Conservation (phyloP, 2,329 filamentous ascomycete genomes). For the Talaromyces rugulosus region DNA sequence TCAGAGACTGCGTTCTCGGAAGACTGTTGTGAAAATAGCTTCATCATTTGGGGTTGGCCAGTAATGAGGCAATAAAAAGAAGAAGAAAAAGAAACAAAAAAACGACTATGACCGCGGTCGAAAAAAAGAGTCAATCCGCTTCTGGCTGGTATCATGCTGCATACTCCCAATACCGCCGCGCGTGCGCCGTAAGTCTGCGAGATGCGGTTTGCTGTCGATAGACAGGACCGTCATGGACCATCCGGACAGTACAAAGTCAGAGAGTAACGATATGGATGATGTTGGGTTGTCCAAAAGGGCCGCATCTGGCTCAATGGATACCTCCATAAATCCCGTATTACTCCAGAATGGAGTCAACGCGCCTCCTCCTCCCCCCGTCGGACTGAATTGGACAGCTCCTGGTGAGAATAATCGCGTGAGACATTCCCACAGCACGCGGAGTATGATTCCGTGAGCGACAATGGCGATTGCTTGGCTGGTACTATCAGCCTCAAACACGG, state of each 20-base stretch:
- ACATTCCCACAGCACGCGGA: constrained; percentile 63
- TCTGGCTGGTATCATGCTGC: constrained; percentile 69
- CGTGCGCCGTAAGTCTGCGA: constrained; percentile 71
- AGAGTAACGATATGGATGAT: not conserved
- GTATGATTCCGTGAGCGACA: constrained; percentile 79
- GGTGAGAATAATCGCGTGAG: constrained; percentile 55
- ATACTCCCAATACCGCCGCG: constrained; percentile 77
- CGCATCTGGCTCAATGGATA: constrained; percentile 29
- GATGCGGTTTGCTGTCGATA: constrained; percentile 68
- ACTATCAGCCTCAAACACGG: constrained; percentile 37
- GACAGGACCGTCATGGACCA: constrained; percentile 52
- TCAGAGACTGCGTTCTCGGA: constrained; percentile 53
- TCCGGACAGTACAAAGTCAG: constrained; percentile 19
- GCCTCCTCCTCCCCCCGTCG: constrained; percentile 22
- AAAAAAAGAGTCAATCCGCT: constrained; percentile 74
- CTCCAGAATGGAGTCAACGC: constrained; percentile 57
- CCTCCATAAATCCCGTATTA: constrained; percentile 61
- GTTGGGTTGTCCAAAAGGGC: not conserved
- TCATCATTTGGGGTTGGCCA: constrained; percentile 44
- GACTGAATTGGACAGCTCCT: constrained; percentile 41
- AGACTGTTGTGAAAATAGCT: constrained; percentile 54
- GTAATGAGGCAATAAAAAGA: constrained; percentile 1
- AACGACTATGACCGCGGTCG: constrained; percentile 32
- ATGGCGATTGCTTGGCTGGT: constrained; percentile 53
- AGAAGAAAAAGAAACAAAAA: constrained; percentile 8